Evolutionary conservation across 495 filamentous ascomycete genomes (phyloP), one percentile per base, ranked within the genome.

Genomic region (Aspergillus hancockii): DNA sequence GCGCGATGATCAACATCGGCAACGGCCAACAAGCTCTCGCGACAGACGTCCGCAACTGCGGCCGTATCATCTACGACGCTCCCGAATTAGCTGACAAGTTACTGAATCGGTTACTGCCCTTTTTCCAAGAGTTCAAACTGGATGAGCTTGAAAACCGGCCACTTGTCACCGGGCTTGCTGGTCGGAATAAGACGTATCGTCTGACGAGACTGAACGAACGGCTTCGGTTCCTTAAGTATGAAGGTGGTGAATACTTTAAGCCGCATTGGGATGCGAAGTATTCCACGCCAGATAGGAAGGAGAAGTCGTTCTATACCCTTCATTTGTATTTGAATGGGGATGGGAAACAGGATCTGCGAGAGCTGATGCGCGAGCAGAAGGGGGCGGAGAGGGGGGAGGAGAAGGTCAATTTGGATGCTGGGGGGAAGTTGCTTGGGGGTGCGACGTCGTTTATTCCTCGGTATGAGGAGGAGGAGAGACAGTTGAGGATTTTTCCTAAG

Each of bases 301-400:
- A 91, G 67, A 69, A 59, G 21, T 90, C 90, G 3, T 81, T 85
- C 54, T 88, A 86, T 63, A 96, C 93, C 0, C 71, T 96, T 25
- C 93, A 97, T 58, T 71, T 96, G 16, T 97, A 96, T 70, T 79
- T 97, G 52, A 92, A 90, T 67, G 79, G 86, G 41, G 73, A 76
- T 1, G 77, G 71, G n/a, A 75, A 75, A 46, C 80, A 79, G 61
- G 70, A 79, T 69, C 43, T 72, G 43, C 43, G 63, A 23, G 71
- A 75, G 49, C 52, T 78, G 53, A 9, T 40, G 51, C 55, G 60
- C 16, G 67, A 70, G 55, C 62, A 70, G 49, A 47, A 64, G 52
- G 52, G 52, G 55, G 62, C 49, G 5, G 55, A 62, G 43, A 53
- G 21, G 9, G 55, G 52, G 6, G 46, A 31, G 36, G 55, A 16